phyloP scores from a whole-genome alignment of 257 asterid species.

The Haberlea rhodopensis region DNA sequence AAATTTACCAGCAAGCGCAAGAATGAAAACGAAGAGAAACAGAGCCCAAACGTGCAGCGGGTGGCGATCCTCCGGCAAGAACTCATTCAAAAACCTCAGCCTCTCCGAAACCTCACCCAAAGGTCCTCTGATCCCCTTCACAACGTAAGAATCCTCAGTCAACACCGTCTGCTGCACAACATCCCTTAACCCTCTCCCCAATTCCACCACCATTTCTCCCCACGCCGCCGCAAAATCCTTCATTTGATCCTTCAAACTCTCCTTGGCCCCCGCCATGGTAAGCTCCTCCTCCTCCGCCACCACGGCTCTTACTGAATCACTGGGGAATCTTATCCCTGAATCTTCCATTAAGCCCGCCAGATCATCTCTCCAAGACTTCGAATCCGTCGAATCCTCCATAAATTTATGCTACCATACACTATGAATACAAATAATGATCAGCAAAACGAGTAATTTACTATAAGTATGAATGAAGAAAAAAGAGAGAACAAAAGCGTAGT shows the following conservation, averaged over 20 bases:
- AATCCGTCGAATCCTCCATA: slow-evolving; percentile 56
- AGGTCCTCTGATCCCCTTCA: slow-evolving; percentile 52
- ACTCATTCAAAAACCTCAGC: slow-evolving; percentile 61
- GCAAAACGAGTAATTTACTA: neutral
- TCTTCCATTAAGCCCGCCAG: slow-evolving; percentile 73
- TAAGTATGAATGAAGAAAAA: slow-evolving; percentile 2
- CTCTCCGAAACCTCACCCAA: slow-evolving; percentile 51
- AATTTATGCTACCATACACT: slow-evolving; percentile 19
- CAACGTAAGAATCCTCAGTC: slow-evolving; percentile 79
- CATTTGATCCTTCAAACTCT: slow-evolving; percentile 78
- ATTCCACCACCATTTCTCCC: slow-evolving; percentile 72
- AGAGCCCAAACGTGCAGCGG: slow-evolving; percentile 77
- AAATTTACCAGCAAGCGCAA: slow-evolving; percentile 68
- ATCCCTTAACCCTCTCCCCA: slow-evolving; percentile 72
- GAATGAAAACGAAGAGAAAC: slow-evolving; percentile 56
- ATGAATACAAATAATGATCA: neutral
- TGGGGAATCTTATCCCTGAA: slow-evolving; percentile 46
- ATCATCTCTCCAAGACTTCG: slow-evolving; percentile 77
- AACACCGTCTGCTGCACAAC: slow-evolving; percentile 73
- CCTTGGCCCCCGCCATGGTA: slow-evolving; percentile 36
- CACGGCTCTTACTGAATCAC: slow-evolving; percentile 34
- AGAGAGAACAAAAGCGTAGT: neutral
- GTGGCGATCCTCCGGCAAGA: slow-evolving; percentile 90
- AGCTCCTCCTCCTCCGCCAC: slow-evolving; percentile 33
- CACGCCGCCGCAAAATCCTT: slow-evolving; percentile 82